Evolutionary conservation across 2,329 filamentous ascomycete genomes (phyloP), one percentile per base, ranked within the genome.

Genomic region (Falciphora oryzae): DNA sequence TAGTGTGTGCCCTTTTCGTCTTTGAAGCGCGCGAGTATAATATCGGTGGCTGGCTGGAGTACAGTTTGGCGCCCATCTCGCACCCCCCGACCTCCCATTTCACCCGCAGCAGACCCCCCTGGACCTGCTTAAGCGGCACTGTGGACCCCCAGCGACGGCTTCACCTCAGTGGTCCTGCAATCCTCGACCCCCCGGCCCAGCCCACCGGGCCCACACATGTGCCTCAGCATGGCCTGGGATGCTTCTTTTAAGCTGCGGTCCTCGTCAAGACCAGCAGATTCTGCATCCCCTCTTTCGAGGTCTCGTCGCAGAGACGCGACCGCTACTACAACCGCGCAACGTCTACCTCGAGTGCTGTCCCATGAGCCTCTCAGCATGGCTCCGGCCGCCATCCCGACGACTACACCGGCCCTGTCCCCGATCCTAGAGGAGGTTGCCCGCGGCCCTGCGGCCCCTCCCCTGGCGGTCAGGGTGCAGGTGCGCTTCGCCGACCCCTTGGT

Each of bases 401-500:
- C 44, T 11, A 4, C 44, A 22, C 18, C 44, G 44, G 44, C 44
- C 44, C 56, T 63, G 62, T 58, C 62, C 28, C 62, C 62, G 25
- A 63, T 63, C 13, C 16, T 63, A 27, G 62, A 63, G 62, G 62
- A 63, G 53, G 38, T 18, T 18, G 53, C 28, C 25, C 56, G 57
- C 3, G 56, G 28, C 16, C 53, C 29, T n/a, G n/a, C 22, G 14
- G 31, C 58, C 53, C 62, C 62, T 58, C 62, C 53, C 29, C 14
- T 63, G 56, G 53, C 62, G 28, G 62, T 63, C 32, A 63, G 38
- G 32, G 67, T 70, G 29, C 64, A 67, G 44, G 63, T 69, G 28
- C 65, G 63, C 63, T 68, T 70, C 60, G 62, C 65, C 11, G 63
- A 65, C 44, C 65, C 65, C 13, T 28, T 59, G 28, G 38, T 62